Evolutionary conservation across 805 yeast species (phyloP).

Genomic region (Kodamaea kaohsiungensis): DNA sequence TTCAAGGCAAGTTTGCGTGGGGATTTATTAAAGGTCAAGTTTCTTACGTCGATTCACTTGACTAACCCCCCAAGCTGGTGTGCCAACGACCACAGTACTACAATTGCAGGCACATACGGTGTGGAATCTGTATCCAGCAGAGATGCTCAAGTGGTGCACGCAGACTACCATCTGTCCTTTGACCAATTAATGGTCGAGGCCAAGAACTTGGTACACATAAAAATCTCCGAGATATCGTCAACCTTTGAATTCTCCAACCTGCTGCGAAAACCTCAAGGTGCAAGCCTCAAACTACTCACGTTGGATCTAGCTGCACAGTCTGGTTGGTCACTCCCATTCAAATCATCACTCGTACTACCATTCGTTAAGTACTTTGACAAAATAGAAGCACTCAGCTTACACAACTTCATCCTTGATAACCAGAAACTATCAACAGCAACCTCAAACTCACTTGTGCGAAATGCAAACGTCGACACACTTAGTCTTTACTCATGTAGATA

Average conservation of each 20-base stretch:
- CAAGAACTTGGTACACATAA: slow-evolving; percentile 45
- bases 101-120: slow-evolving; percentile 39
- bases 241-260: slow-evolving; percentile 41
- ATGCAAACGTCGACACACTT: slow-evolving; percentile 14
- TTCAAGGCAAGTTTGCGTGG: slow-evolving; percentile 17
- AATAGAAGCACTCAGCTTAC: slow-evolving; percentile 44
- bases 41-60: slow-evolving; percentile 28
- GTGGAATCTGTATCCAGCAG: slow-evolving; percentile 24
- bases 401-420: slow-evolving; percentile 42
- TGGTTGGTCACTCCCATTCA: slow-evolving; percentile 56
- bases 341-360: slow-evolving; percentile 44
- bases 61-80: slow-evolving; percentile 35
- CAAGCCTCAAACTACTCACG: slow-evolving; percentile 20
- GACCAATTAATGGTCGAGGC: slow-evolving; percentile 41
- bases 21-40: slow-evolving; percentile 26
- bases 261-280: slow-evolving; percentile 16
- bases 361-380: slow-evolving; percentile 41
- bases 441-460: slow-evolving; percentile 10
- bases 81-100: slow-evolving; percentile 22
- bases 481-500: slow-evolving; percentile 13
- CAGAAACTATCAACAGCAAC: slow-evolving; percentile 17
- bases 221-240: slow-evolving; percentile 49
- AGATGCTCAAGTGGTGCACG: slow-evolving; percentile 15
- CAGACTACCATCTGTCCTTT: slow-evolving; percentile 26
- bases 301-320: slow-evolving; percentile 43